These are phyloP conservation scores for Didymella pinodella DNA, from an alignment of 2,329 filamentous ascomycete species.

Conservation along the genomic window DNA sequence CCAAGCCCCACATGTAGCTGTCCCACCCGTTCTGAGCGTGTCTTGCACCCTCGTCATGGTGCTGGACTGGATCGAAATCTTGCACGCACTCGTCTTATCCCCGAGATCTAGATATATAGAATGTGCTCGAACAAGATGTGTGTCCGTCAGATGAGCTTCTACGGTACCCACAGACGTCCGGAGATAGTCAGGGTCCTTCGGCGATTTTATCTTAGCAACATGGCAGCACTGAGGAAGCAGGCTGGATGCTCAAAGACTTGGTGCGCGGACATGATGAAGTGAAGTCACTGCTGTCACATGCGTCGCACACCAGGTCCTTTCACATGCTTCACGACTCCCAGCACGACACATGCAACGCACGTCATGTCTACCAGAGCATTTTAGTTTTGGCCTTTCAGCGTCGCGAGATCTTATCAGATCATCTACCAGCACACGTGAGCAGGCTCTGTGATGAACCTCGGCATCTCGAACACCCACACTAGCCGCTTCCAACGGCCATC, in stretches of 20 bases:
- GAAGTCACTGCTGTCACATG: neutral
- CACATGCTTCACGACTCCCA: slow-evolving; percentile 14
- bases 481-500: slow-evolving; percentile 2
- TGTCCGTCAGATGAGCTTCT: no score
- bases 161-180: neutral
- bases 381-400: no score
- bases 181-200: neutral
- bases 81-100: no score
- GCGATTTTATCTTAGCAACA: neutral
- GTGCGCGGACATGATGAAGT: neutral
- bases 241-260: neutral
- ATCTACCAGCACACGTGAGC: slow-evolving; percentile 18
- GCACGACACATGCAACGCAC: neutral
- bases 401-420: slow-evolving; percentile 10
- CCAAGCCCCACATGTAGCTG: slow-evolving; percentile 15
- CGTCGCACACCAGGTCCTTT: neutral
- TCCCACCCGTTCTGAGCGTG: slow-evolving; percentile 21
- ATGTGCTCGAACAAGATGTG: no score
- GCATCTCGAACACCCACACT: slow-evolving; percentile 1
- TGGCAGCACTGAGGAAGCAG: neutral
- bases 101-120: no score
- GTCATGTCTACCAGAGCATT: neutral
- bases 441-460: slow-evolving; percentile 6
- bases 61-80: neutral
- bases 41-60: slow-evolving; percentile 13